A percentile compares a stretch with the other conserved stretches of the same genome.
phyloP scores from a whole-genome alignment of 306 rosid genomes.

The Aeschynomene evenia region DNA sequence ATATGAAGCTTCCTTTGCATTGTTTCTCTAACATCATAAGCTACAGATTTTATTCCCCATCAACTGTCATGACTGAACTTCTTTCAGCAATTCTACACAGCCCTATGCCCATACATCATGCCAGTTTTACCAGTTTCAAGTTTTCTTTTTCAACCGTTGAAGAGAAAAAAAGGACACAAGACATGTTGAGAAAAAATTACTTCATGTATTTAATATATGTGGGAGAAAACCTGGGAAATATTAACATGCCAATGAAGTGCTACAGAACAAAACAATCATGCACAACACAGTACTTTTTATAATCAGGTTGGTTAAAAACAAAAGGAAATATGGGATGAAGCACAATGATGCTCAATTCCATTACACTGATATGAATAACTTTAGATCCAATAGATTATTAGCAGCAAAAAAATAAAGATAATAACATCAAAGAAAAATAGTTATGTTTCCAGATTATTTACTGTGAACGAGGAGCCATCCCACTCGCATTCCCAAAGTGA shows the following conservation, averaged over 20 bases:
- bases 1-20: background rate
- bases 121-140: background rate
- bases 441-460: constrained; percentile 49
- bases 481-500: constrained; percentile 95
- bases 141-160: background rate
- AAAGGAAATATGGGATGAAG: background rate
- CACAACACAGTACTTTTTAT: background rate
- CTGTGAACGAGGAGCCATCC: constrained; percentile 99
- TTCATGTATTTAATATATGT: no score
- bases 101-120: background rate
- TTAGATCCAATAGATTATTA: background rate
- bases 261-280: background rate
- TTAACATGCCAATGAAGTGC: background rate
- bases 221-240: background rate
- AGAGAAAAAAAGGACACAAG: background rate
- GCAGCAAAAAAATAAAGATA: constrained; percentile 13
- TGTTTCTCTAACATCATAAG: background rate
- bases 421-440: background rate
- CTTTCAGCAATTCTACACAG: background rate
- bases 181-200: background rate
- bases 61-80: background rate
- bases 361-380: constrained; percentile 1
- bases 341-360: background rate
- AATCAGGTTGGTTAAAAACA: background rate
- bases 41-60: background rate